phyloP scores from a whole-genome alignment of 2,329 filamentous ascomycete species.

The Ceratocystis variospora region DNA sequence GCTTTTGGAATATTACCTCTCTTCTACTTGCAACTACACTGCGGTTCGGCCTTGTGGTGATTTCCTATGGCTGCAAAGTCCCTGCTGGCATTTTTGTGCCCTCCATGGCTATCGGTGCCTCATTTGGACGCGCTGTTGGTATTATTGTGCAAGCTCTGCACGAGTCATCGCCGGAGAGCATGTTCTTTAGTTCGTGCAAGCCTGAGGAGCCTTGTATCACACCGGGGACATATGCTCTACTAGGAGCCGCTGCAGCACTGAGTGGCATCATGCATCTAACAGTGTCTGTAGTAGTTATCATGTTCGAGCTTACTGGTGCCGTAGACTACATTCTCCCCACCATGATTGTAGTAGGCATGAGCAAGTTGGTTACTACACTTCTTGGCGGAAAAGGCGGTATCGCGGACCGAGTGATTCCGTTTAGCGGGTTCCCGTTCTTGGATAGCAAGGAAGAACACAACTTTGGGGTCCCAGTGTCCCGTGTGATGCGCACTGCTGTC shows the following conservation, averaged over 20 bases:
- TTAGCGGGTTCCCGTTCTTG: slow-evolving; percentile 91
- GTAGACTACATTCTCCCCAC: slow-evolving; percentile 93
- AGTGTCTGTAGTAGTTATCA: slow-evolving; percentile 92
- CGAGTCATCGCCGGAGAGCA: slow-evolving; percentile 65
- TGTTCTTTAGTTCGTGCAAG: slow-evolving; percentile 77
- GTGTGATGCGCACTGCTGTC: slow-evolving; percentile 70
- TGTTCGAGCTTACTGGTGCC: slow-evolving; percentile 98
- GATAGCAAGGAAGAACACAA: slow-evolving; percentile 97
- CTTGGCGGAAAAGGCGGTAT: slow-evolving; percentile 86
- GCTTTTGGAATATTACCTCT: slow-evolving; percentile 65
- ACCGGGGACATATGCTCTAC: slow-evolving; percentile 89
- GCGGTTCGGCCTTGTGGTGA: slow-evolving; percentile 72
- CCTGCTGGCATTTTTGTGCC: slow-evolving; percentile 96
- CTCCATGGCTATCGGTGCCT: slow-evolving; percentile 92
- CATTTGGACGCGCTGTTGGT: slow-evolving; percentile 85
- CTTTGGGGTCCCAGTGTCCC: slow-evolving; percentile 84
- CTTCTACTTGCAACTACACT: slow-evolving; percentile 67
- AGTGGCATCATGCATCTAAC: slow-evolving; percentile 98
- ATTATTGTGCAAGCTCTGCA: slow-evolving; percentile 85
- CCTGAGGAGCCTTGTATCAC: slow-evolving; percentile 94
- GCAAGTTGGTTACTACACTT: slow-evolving; percentile 79
- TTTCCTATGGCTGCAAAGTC: slow-evolving; percentile 96
- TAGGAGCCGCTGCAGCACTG: slow-evolving; percentile 80
- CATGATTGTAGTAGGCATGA: slow-evolving; percentile 97
- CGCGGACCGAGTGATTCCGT: slow-evolving; percentile 97